phyloP scores from a whole-genome alignment of 164 flowering plant species.

The Amborella trichopoda region DNA sequence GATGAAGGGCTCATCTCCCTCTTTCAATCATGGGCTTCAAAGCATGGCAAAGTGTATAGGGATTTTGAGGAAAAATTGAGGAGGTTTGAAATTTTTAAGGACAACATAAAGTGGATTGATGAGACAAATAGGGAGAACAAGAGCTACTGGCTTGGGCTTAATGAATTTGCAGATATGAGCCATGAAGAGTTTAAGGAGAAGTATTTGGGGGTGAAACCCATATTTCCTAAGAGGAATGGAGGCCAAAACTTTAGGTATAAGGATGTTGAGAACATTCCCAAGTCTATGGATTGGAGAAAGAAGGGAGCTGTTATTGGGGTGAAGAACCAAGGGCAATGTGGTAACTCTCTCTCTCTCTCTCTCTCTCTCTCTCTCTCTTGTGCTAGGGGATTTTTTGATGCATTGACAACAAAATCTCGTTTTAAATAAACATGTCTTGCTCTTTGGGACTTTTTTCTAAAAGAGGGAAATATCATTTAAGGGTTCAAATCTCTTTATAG shows the following conservation, averaged over 20 bases:
- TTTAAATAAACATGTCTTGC: too few relatives aligned
- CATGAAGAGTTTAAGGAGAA: constrained; percentile 60
- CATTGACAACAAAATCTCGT: too few relatives aligned
- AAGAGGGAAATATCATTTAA: too few relatives aligned
- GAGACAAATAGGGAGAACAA: constrained; percentile 43
- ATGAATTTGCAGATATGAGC: constrained; percentile 66
- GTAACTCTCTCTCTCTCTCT: too few relatives aligned
- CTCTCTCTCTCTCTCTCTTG: too few relatives aligned
- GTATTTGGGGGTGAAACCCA: constrained; percentile 44
- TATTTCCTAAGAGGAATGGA: constrained; percentile 14
- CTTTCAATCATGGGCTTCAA: constrained; percentile 59
- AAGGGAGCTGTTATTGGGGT: constrained; percentile 69
- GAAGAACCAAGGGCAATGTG: constrained; percentile 82
- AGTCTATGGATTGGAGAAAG: constrained; percentile 82
- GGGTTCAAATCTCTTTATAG: too few relatives aligned
- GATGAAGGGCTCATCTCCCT: constrained; percentile 45
- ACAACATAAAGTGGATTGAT: constrained; percentile 63
- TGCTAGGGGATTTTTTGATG: too few relatives aligned
- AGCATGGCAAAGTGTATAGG: constrained; percentile 40
- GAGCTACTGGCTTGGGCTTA: constrained; percentile 76
- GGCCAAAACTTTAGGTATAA: constrained; percentile 27
- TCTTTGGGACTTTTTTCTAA: too few relatives aligned
- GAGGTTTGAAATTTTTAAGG: constrained; percentile 66
- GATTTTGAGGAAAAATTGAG: constrained; percentile 56
- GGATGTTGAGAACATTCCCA: constrained; percentile 42